A percentile compares a stretch with the other conserved stretches of the same genome.
Conservation (phyloP, 2,329 filamentous ascomycete genomes). For the Curvularia hawaiiensis region DNA sequence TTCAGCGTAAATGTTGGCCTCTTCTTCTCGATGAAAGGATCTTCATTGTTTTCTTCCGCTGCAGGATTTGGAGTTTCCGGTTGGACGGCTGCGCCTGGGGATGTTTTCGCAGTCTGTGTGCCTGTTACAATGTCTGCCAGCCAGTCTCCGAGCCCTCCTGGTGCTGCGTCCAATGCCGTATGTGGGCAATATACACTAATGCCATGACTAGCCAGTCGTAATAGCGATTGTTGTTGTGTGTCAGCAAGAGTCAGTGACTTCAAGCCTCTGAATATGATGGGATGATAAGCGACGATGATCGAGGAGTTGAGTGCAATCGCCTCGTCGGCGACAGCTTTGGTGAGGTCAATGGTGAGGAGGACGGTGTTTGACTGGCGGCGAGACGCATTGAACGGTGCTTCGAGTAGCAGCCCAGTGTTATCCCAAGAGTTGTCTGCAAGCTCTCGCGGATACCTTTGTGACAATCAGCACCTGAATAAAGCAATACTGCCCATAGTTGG, state of each 20-base stretch:
- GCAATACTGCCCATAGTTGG: background rate
- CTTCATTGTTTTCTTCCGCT: slow-evolving; percentile 30
- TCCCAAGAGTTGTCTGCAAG: slow-evolving; percentile 92
- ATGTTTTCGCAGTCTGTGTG: slow-evolving; percentile 40
- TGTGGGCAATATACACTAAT: slow-evolving; percentile 97
- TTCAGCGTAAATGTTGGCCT: slow-evolving; percentile 53
- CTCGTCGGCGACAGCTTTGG: slow-evolving; percentile 85
- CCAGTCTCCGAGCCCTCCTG: slow-evolving; percentile 90
- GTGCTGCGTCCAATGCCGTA: slow-evolving; percentile 88
- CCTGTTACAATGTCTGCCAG: slow-evolving; percentile 83
- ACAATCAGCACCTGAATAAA: slow-evolving; percentile 9
- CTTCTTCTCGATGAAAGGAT: slow-evolving; percentile 46
- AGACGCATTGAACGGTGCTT: slow-evolving; percentile 66
- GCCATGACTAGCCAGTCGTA: slow-evolving; percentile 80
- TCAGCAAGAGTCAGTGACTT: slow-evolving; percentile 86
- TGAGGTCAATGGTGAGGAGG: slow-evolving; percentile 89
- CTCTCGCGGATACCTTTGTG: slow-evolving; percentile 78
- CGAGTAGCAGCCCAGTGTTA: slow-evolving; percentile 84
- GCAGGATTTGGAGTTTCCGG: slow-evolving; percentile 13
- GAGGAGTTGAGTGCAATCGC: slow-evolving; percentile 78
- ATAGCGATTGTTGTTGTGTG: slow-evolving; percentile 82
- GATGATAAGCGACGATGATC: slow-evolving; percentile 90
- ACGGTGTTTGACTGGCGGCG: slow-evolving; percentile 67
- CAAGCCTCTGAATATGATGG: slow-evolving; percentile 92
- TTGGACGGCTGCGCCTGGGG: slow-evolving; percentile 10